Evolutionary conservation across 2,329 filamentous ascomycete genomes (phyloP).

Genomic region (Lojkania enalia): DNA sequence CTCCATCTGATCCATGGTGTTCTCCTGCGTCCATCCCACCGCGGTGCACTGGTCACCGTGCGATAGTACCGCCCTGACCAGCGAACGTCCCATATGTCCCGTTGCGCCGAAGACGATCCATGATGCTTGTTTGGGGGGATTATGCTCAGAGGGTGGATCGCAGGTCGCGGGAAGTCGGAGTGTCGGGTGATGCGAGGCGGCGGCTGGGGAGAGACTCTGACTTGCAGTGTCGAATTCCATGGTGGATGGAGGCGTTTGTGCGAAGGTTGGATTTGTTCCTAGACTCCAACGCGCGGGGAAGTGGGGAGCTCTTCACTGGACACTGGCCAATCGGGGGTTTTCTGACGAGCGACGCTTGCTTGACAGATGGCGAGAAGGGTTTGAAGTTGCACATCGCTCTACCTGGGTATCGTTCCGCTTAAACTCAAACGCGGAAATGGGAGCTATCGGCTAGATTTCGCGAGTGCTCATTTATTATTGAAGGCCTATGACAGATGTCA

Average conservation of each 20-base stretch:
- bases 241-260: not conserved
- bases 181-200: slow-evolving; percentile 42
- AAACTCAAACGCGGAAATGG: too few species aligned
- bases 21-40: slow-evolving; percentile 82
- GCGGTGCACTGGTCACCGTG: slow-evolving; percentile 84
- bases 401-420: too few species aligned
- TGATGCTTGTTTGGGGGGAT: slow-evolving; percentile 73
- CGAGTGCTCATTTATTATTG: too few species aligned
- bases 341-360: too few species aligned
- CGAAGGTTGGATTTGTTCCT: not conserved
- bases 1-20: slow-evolving; percentile 71
- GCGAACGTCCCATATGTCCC: slow-evolving; percentile 92
- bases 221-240: slow-evolving; percentile 44
- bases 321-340: not conserved
- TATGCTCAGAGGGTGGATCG: slow-evolving; percentile 75
- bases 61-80: slow-evolving; percentile 78
- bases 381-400: too few species aligned
- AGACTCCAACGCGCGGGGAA: not conserved
- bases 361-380: too few species aligned
- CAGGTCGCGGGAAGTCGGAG: slow-evolving; percentile 78
- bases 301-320: not conserved
- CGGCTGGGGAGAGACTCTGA: slow-evolving; percentile 42
- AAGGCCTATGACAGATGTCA: too few species aligned
- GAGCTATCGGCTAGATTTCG: too few species aligned
- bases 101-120: slow-evolving; percentile 98